These are phyloP conservation scores for Blastocystis sp. DNA, from an alignment of 352 stramenopile species.

Conservation along the genomic window DNA sequence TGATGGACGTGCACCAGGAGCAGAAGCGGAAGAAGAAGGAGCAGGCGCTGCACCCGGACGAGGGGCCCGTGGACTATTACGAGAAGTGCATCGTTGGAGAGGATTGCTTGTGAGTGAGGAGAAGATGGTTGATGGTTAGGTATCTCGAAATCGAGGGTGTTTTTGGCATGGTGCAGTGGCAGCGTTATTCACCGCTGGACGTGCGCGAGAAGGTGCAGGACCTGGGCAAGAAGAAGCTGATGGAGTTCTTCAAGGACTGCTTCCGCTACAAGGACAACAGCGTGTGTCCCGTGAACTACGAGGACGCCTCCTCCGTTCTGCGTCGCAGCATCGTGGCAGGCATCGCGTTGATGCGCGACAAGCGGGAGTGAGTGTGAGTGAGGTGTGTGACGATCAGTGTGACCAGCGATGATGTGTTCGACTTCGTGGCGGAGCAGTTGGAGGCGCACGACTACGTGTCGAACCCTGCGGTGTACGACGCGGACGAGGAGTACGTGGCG, in stretches of 20 bases:
- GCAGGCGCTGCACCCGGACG: constrained; percentile 4
- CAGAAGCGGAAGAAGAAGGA: constrained; percentile 3
- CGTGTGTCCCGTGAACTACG: constrained; percentile 24
- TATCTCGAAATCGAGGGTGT: constrained; percentile 4
- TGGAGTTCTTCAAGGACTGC: background rate
- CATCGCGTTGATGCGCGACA: constrained; percentile 23
- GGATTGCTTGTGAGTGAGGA: constrained; percentile 1
- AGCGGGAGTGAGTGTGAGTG: constrained; percentile 5
- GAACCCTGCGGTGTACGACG: background rate
- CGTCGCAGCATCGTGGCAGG: constrained; percentile 11
- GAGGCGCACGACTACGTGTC: constrained; percentile 19
- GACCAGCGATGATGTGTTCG: background rate
- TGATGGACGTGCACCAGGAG: constrained; percentile 31
- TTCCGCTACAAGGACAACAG: constrained; percentile 24
- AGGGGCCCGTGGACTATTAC: constrained; percentile 11
- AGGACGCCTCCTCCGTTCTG: background rate
- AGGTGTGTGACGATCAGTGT: background rate
- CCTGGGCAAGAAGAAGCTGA: background rate
- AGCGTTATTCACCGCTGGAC: background rate
- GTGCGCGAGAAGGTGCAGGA: background rate
- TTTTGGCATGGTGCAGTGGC: constrained; percentile 14
- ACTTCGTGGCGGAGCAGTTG: constrained; percentile 22
- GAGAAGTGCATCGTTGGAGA: constrained; percentile 2
- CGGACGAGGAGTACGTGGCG: constrained; percentile 39
- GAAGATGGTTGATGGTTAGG: background rate